Evolutionary conservation across 1,284 basidiomycete genomes (phyloP).

Genomic region (Ceratobasidium sp.): DNA sequence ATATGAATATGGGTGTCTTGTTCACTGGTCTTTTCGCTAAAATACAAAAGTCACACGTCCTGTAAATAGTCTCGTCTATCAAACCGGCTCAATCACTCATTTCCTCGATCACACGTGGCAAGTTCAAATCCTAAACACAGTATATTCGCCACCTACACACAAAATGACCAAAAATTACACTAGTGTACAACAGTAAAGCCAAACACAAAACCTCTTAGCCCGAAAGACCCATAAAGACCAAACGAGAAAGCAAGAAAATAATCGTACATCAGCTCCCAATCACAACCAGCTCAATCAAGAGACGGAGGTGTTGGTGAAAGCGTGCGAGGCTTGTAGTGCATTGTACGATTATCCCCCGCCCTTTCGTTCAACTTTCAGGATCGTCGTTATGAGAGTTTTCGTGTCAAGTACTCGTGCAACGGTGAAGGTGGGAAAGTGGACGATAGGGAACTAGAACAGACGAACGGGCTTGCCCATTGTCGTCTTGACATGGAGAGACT

Average conservation of each 20-base stretch:
- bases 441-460: constrained; percentile 74
- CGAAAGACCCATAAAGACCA: constrained; percentile 2
- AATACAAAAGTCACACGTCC: background rate
- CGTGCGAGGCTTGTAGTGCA: constrained; percentile 93
- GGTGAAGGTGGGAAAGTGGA: constrained; percentile 40
- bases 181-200: background rate
- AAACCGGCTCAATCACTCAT: background rate
- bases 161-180: constrained; percentile 14
- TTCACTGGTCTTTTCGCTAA: background rate
- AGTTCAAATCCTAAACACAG: constrained; percentile 18
- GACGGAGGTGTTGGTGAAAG: constrained; percentile 83
- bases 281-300: constrained; percentile 71
- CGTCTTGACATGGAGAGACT: constrained; percentile 97
- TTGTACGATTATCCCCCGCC: constrained; percentile 59
- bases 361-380: background rate
- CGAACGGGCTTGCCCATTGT: constrained; percentile 99
- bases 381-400: background rate
- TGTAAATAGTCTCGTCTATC: background rate
- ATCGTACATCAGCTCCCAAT: constrained; percentile 84
- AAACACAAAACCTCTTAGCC: background rate
- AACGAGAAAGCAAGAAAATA: constrained; percentile 14
- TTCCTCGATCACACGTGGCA: background rate
- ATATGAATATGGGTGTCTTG: constrained; percentile 9
- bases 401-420: constrained; percentile 18
- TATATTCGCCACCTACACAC: constrained; percentile 42